Evolutionary conservation across 2,329 filamentous ascomycete genomes (phyloP).

Genomic region (Trichoderma polysporum): DNA sequence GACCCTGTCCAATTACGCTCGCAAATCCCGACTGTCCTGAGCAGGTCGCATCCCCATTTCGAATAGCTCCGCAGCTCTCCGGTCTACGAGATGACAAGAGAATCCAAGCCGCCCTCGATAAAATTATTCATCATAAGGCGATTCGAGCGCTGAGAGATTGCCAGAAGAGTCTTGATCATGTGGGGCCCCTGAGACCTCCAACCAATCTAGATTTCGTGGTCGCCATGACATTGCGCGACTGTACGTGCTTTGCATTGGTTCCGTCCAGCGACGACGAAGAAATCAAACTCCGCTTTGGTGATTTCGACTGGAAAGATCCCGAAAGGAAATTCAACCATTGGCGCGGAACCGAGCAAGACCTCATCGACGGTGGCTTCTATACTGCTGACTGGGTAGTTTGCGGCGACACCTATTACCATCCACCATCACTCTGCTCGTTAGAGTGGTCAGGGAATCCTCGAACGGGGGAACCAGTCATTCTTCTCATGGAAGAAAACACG

Average conservation of each 20-base stretch:
- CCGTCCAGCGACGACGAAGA: constrained; percentile 27
- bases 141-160: constrained; percentile 36
- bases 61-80: constrained; percentile 38
- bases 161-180: constrained; percentile 45
- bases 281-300: constrained; percentile 64
- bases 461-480: constrained; percentile 24
- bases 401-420: constrained; percentile 34
- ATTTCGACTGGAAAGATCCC: constrained; percentile 74
- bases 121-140: constrained; percentile 37
- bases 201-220: constrained; percentile 55
- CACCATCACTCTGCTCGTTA: constrained; percentile 39
- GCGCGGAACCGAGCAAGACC: constrained; percentile 59
- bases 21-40: constrained; percentile 49
- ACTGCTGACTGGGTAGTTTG: constrained; percentile 42
- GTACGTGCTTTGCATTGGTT: constrained; percentile 70
- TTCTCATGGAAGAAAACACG: constrained; percentile 24
- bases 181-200: constrained; percentile 44
- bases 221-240: constrained; percentile 80
- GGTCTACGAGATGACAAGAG: constrained; percentile 33
- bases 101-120: constrained; percentile 28
- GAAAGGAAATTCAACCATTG: constrained; percentile 67
- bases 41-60: constrained; percentile 44
- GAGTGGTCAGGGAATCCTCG: constrained; percentile 29
- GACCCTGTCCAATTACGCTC: constrained; percentile 67
- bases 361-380: constrained; percentile 72